phyloP scores from a whole-genome alignment of 306 rosid genomes.

The Heteromeles arbutifolia region DNA sequence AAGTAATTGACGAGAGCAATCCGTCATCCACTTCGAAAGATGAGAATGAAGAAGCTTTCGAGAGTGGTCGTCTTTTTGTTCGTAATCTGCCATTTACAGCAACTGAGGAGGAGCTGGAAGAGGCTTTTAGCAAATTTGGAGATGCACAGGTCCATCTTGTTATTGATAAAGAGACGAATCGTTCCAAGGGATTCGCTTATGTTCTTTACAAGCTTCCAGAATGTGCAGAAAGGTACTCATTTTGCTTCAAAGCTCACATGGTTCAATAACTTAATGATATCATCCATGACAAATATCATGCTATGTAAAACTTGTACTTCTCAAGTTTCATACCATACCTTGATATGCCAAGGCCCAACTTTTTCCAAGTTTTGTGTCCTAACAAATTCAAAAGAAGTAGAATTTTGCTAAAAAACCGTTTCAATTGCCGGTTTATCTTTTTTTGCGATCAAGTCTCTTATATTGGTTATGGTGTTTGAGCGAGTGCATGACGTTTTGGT shows the following conservation, averaged over 20 bases:
- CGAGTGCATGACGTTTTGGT: neutral
- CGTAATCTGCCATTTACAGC: conserved; percentile 84
- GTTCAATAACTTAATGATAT: neutral
- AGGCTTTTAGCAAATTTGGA: conserved; percentile 59
- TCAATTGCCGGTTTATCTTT: neutral
- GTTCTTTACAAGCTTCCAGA: conserved; percentile 48
- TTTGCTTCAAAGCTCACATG: neutral
- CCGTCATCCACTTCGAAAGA: conserved; percentile 30
- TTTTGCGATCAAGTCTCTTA: neutral
- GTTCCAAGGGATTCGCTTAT: conserved; percentile 73
- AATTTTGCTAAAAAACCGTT: neutral
- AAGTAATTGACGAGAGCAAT: conserved; percentile 18
- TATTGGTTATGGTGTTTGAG: neutral
- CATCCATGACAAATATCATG: neutral
- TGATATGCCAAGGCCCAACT: neutral
- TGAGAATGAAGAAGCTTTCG: conserved; percentile 38
- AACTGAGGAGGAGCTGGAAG: conserved; percentile 82
- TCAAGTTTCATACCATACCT: neutral
- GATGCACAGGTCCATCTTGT: conserved; percentile 68
- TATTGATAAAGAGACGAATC: conserved; percentile 71
- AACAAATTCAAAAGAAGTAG: neutral
- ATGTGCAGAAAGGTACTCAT: conserved; percentile 53
- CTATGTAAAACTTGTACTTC: neutral
- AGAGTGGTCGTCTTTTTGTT: conserved; percentile 67
- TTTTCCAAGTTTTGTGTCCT: neutral